A percentile compares a stretch with the other conserved stretches of the same genome.
Conservation (phyloP, 306 rosid species). For the Sesbania bispinosa region DNA sequence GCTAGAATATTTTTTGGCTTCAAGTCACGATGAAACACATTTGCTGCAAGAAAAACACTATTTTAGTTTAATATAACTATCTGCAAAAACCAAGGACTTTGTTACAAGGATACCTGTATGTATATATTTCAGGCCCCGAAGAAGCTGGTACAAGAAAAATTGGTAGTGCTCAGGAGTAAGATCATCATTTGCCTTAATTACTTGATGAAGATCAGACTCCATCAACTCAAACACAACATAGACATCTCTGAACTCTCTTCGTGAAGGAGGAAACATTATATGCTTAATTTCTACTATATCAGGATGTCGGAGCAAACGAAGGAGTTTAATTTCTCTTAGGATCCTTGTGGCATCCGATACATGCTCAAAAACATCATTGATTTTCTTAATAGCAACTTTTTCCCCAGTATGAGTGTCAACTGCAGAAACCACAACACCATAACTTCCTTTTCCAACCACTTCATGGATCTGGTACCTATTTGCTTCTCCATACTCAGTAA, state of each 20-base stretch:
- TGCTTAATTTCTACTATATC: constrained; percentile 94
- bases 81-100: constrained; percentile 11
- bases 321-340: constrained; percentile 92
- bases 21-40: constrained; percentile 95
- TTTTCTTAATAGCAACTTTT: constrained; percentile 91
- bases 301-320: constrained; percentile 94
- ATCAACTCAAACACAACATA: constrained; percentile 96
- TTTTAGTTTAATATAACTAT: constrained; percentile 24
- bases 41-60: constrained; percentile 55
- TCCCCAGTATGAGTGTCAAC: constrained; percentile 75
- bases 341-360: constrained; percentile 97
- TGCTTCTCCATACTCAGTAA: constrained; percentile 96
- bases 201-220: constrained; percentile 99
- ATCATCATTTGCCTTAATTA: constrained; percentile 94
- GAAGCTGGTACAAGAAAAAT: constrained; percentile 96
- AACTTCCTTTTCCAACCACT: constrained; percentile 97
- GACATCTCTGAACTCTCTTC: constrained; percentile 89
- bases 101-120: constrained; percentile 67
- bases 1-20: constrained; percentile 99
- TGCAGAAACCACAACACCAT: constrained; percentile 94
- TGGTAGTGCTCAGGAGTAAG: constrained; percentile 95
- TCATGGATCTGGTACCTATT: constrained; percentile 73
- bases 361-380: constrained; percentile 96
- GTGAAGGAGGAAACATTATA: constrained; percentile 96
- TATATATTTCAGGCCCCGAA: constrained; percentile 86